phyloP scores from a whole-genome alignment of 2,329 filamentous ascomycete species.

The Aspergillus ruber region DNA sequence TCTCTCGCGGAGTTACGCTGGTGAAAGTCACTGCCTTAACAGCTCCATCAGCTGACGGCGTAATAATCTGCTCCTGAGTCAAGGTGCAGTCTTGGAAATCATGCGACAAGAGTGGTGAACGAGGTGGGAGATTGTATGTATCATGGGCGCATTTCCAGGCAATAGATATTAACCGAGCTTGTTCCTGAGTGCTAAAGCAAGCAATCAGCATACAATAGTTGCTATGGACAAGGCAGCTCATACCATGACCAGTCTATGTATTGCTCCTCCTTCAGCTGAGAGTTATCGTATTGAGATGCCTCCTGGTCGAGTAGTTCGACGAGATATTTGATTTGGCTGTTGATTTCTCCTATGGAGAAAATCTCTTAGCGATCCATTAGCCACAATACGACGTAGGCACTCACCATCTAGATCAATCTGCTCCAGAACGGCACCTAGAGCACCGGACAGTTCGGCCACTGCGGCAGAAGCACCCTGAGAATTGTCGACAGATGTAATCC shows the following conservation, averaged over 20 bases:
- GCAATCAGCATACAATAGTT: not conserved
- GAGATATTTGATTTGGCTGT: not conserved
- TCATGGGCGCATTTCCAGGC: not conserved
- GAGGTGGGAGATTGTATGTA: not conserved
- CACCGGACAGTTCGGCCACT: constrained; percentile 2
- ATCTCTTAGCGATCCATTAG: not conserved
- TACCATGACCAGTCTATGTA: not conserved
- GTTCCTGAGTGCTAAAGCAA: not conserved
- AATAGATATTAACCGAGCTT: not conserved
- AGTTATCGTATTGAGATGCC: constrained; percentile 3
- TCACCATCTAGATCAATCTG: constrained; percentile 4
- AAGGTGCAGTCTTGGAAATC: not conserved
- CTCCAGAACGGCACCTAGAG: constrained; percentile 1
- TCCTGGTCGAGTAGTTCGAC: constrained; percentile 1
- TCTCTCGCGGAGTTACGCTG: not conserved
- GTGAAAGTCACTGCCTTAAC: not conserved
- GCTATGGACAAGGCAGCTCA: not conserved
- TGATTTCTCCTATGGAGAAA: not conserved
- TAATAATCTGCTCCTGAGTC: not conserved
- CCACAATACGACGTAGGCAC: not conserved
- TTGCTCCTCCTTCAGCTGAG: constrained; percentile 1
- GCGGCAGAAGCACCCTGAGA: constrained; percentile 4
- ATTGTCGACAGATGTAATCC: constrained; percentile 2
- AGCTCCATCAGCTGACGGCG: not conserved
- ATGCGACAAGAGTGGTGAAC: not conserved